Conservation (phyloP, 768 basidiomycete genomes). For the Pluteus cervinus region DNA sequence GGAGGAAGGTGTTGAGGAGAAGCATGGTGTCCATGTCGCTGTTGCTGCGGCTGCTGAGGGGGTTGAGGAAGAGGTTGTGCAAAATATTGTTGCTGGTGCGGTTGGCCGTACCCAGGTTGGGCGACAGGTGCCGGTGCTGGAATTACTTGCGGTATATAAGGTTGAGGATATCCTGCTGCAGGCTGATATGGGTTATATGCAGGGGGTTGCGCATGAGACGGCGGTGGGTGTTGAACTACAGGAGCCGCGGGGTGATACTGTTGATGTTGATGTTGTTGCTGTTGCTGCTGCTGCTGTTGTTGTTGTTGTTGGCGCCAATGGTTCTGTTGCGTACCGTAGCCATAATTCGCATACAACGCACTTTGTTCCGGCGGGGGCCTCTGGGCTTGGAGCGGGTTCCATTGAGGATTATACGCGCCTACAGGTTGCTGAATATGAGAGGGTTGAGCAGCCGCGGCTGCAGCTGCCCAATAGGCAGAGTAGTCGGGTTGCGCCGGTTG, state of each 20-base stretch:
- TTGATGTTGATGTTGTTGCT: constrained; percentile 44
- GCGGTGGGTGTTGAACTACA: constrained; percentile 47
- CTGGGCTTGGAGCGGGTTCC: constrained; percentile 57
- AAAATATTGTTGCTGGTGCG: constrained; percentile 41
- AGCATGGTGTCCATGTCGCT: constrained; percentile 51
- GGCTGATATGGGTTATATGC: constrained; percentile 77
- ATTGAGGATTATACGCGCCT: constrained; percentile 58
- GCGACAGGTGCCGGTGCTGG: constrained; percentile 47
- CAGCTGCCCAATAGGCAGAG: constrained; percentile 69
- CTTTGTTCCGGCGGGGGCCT: constrained; percentile 74
- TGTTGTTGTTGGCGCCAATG: constrained; percentile 66
- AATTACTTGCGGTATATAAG: constrained; percentile 59
- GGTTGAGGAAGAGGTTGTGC: constrained; percentile 38
- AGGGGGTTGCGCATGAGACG: constrained; percentile 50
- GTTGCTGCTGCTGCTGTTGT: constrained; percentile 40
- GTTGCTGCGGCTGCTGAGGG: constrained; percentile 41
- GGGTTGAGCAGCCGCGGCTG: constrained; percentile 41
- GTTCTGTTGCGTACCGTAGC: constrained; percentile 67
- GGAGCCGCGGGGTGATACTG: constrained; percentile 50
- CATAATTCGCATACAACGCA: constrained; percentile 86
- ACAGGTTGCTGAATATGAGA: constrained; percentile 47
- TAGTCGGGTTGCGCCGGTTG: constrained; percentile 68
- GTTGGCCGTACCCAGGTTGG: constrained; percentile 45
- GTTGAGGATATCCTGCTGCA: constrained; percentile 54
- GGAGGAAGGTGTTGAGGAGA: constrained; percentile 84